A percentile compares a stretch with the other conserved stretches of the same genome.
These are phyloP conservation scores for Avena atlantica DNA, from an alignment of 176 grass and related monocot species.

Conservation along the genomic window DNA sequence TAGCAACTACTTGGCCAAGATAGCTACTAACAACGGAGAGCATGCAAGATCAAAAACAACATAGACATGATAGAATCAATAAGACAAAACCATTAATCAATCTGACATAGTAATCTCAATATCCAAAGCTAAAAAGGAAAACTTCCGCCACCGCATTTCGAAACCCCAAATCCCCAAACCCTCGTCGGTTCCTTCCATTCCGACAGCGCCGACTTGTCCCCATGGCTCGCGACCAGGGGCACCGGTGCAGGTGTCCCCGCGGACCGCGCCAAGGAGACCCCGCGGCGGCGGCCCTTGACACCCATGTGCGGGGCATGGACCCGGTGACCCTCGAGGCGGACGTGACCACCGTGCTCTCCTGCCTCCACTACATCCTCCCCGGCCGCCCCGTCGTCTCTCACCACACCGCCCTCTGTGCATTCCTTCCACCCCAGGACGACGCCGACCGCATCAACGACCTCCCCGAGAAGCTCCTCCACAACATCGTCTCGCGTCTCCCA, in stretches of 20 bases:
- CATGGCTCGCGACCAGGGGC: background rate
- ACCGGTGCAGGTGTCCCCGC: slow-evolving; percentile 5
- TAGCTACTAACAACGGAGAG: too few species aligned
- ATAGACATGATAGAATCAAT: too few species aligned
- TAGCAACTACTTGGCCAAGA: too few species aligned
- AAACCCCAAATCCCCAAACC: slow-evolving; percentile 11
- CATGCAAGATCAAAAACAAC: too few species aligned
- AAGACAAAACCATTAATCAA: too few species aligned
- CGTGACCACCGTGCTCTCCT: background rate
- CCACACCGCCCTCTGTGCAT: slow-evolving; percentile 6
- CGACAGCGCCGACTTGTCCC: background rate
- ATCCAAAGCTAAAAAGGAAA: background rate
- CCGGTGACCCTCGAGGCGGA: background rate
- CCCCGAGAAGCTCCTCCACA: background rate
- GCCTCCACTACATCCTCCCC: slow-evolving; percentile 27
- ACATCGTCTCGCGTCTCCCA: slow-evolving; percentile 32
- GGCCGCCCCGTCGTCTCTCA: background rate
- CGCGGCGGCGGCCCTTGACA: slow-evolving; percentile 17
- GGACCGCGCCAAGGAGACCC: slow-evolving; percentile 20
- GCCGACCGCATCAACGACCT: slow-evolving; percentile 36
- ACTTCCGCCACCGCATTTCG: background rate
- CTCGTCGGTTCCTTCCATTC: background rate
- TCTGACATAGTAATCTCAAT: too few species aligned
- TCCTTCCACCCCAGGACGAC: background rate
- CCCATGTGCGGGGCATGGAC: background rate